Evolutionary conservation across 2,329 filamentous ascomycete genomes (phyloP).

Genomic region (Stachybotrys elegans): DNA sequence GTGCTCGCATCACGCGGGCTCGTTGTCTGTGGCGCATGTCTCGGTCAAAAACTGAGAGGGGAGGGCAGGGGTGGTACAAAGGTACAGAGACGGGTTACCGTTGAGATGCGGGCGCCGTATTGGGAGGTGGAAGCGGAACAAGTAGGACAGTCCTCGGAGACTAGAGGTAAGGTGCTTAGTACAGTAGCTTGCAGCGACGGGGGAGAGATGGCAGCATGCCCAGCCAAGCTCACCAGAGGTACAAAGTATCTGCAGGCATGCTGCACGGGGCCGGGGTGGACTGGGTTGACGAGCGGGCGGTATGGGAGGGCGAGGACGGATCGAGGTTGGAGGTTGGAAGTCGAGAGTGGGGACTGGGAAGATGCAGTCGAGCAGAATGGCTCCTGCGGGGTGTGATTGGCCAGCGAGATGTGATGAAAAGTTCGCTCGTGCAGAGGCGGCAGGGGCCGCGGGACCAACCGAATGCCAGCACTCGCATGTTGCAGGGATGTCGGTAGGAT

Average conservation of each 20-base stretch:
- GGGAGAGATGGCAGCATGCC: too few relatives aligned
- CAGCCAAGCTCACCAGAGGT: too few relatives aligned
- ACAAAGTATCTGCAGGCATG: too few relatives aligned
- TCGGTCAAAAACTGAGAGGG: not conserved
- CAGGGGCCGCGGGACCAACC: constrained; percentile 43
- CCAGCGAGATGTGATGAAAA: constrained; percentile 35
- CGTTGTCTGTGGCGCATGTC: not conserved
- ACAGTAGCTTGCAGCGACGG: too few relatives aligned
- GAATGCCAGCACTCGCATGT: constrained; percentile 30
- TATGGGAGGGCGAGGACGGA: not conserved
- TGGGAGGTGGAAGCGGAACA: too few relatives aligned
- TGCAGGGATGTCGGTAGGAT: constrained; percentile 18
- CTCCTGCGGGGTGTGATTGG: constrained; percentile 28
- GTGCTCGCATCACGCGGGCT: not conserved
- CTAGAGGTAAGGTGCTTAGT: too few relatives aligned
- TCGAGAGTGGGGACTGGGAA: constrained; percentile 1
- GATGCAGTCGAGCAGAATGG: constrained; percentile 10
- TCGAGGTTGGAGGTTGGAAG: not conserved
- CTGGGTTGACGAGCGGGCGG: not conserved
- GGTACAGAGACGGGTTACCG: too few relatives aligned
- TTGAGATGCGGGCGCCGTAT: too few relatives aligned
- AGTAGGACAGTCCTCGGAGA: too few relatives aligned
- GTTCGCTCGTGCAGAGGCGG: constrained; percentile 37
- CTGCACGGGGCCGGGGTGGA: not conserved
- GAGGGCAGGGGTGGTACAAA: too few relatives aligned